A percentile compares a stretch with the other conserved stretches of the same genome.
These are phyloP conservation scores for Rhizopogon roseolus DNA, from an alignment of 768 basidiomycete genomes.

Conservation along the genomic window DNA sequence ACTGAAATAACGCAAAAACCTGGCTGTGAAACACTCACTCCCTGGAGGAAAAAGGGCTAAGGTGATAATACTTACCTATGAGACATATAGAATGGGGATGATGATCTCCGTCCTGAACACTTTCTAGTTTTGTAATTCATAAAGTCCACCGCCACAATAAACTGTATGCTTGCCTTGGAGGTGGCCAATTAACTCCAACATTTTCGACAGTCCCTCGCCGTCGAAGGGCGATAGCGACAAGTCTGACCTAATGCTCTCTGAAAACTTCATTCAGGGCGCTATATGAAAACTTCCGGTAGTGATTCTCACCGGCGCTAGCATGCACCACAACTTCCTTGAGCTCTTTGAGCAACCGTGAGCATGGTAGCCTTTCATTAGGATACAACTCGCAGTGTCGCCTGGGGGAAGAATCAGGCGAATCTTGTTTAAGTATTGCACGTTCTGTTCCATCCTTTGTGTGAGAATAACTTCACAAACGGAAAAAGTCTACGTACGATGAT, in stretches of 20 bases:
- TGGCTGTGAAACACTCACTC: constrained; percentile 23
- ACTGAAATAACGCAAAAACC: constrained; percentile 42
- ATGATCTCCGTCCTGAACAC: neutral
- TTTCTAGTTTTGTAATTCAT: neutral
- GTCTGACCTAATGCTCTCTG: neutral
- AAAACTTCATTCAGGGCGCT: constrained; percentile 6
- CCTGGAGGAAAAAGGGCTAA: neutral
- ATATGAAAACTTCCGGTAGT: neutral
- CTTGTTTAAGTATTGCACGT: neutral
- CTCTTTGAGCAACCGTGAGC: neutral
- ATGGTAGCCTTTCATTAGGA: neutral
- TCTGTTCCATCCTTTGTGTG: neutral
- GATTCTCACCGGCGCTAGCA: constrained; percentile 17
- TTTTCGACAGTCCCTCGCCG: neutral
- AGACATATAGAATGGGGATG: neutral
- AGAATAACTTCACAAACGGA: neutral
- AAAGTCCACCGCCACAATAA: neutral
- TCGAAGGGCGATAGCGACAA: constrained; percentile 7
- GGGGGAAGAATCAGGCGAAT: neutral
- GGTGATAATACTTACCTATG: neutral
- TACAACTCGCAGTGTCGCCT: constrained; percentile 7
- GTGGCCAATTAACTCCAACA: constrained; percentile 6
- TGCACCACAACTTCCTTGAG: constrained; percentile 2
- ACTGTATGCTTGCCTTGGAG: neutral
- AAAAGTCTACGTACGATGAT: neutral